Base-by-base conservation (phyloP, 306 rosid genomes). In the Argentina anserina region DNA sequence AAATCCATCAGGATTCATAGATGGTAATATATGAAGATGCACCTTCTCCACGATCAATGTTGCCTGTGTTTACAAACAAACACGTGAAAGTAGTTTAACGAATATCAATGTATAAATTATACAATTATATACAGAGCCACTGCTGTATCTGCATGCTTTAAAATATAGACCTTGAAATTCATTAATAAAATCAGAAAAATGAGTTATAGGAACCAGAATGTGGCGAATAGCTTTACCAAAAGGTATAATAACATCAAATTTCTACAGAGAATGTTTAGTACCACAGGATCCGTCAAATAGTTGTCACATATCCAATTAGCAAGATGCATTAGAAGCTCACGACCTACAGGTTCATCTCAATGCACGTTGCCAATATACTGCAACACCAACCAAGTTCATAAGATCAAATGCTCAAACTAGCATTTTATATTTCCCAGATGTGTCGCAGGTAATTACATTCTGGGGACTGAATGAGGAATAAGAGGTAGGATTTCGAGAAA, bases 341-440 rank as follows among this genome's bases (percentile, higher is more conserved):
- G 92, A 61, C 97, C 99, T 49, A 94, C 95, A 60, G 97, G 97
- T 82, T 94, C 97, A 87, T 91, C 96, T 72, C 99, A 97, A 43
- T 94, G 99, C 81, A 91, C 95, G 70, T 94, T 94, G 63, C 97
- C 99, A 69, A 94, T 88, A 89, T 89, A 89, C 99, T 94, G 91
- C 86, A 79, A 76, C 71, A 83, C 69, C 81, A 78, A 79, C 67
- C 49, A 83, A 52, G 67, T 67, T 61, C 63, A 77, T 80, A 50
- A 75, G 15, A 59, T 18, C 33, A 80, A 67, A 67, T 72, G 63
- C 23, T 75, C 52, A 56, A 71, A 70, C 79, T 18, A 65, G 20
- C 14, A 75, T 26, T 15, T 14, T 69, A 58, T 64, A 47, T 68
- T 70, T 66, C 26, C 21, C 41, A 39, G 29, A 69, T 67, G 25